phyloP scores from a whole-genome alignment of 1,139 yeast species.

The Pichia inconspicua region DNA sequence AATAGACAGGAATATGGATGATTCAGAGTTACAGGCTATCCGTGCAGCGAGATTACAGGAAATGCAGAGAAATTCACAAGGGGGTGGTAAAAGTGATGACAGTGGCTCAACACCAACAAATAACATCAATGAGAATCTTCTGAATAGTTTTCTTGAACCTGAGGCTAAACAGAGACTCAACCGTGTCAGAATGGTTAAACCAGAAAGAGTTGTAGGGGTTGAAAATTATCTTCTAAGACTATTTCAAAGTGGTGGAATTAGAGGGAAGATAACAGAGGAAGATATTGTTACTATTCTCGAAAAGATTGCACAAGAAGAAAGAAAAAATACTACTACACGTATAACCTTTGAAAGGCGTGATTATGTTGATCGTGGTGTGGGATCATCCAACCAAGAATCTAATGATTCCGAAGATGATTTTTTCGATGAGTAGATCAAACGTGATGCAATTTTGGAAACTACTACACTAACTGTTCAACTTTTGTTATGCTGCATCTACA shows the following conservation, averaged over 20 bases:
- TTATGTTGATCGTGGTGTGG: constrained; percentile 25
- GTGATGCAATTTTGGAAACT: too few species aligned
- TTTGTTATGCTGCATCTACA: too few species aligned
- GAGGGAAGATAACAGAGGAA: constrained; percentile 62
- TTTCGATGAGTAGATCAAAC: constrained; percentile 19
- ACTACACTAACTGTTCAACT: too few species aligned
- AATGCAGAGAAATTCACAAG: constrained; percentile 49
- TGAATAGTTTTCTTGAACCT: constrained; percentile 69
- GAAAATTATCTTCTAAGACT: constrained; percentile 70
- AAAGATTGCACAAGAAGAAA: constrained; percentile 74
- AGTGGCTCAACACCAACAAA: neutral
- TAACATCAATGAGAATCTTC: constrained; percentile 29
- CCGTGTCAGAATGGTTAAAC: constrained; percentile 80
- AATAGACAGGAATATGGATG: constrained; percentile 41
- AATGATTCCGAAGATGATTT: constrained; percentile 28
- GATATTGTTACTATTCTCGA: constrained; percentile 80
- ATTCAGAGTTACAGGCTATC: constrained; percentile 78
- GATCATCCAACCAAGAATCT: constrained; percentile 27
- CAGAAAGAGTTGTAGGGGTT: constrained; percentile 87
- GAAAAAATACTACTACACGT: constrained; percentile 50
- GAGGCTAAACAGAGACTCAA: constrained; percentile 83
- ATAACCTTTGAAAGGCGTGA: constrained; percentile 48
- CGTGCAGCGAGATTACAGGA: constrained; percentile 84
- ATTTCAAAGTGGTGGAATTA: constrained; percentile 72
- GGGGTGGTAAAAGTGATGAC: constrained; percentile 8